Conservation (phyloP, 2,329 filamentous ascomycete species). For the Furcasterigmium furcatum region DNA sequence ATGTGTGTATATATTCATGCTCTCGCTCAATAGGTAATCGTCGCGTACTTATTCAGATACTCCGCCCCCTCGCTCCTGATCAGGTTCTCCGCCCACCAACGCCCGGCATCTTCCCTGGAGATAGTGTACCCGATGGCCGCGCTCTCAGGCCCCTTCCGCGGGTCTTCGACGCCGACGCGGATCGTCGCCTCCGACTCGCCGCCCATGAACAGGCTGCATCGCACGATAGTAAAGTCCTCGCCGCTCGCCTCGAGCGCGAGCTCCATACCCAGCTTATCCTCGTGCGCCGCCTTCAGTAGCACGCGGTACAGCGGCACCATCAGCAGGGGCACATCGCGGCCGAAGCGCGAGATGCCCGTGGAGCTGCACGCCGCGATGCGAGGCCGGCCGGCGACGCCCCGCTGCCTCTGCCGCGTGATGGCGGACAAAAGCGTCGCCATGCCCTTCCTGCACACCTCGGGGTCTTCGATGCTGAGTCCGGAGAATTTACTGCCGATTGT, state of each 20-base stretch:
- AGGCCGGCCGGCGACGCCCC: constrained; percentile 21
- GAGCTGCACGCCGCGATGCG: constrained; percentile 34
- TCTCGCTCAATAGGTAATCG: constrained; percentile 17
- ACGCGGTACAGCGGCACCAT: constrained; percentile 38
- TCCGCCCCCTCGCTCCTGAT: constrained; percentile 14
- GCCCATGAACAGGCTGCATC: constrained; percentile 23
- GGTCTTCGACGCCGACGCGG: constrained; percentile 28
- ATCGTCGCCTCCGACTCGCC: constrained; percentile 16
- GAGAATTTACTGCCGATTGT: constrained; percentile 39
- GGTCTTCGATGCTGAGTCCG: constrained; percentile 37
- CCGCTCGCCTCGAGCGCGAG: constrained; percentile 20
- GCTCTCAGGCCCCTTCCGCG: constrained; percentile 23
- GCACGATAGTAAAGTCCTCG: constrained; percentile 26
- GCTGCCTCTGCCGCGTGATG: constrained; percentile 23
- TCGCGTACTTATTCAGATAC: constrained; percentile 24
- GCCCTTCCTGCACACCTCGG: constrained; percentile 42
- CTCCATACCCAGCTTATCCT: constrained; percentile 44
- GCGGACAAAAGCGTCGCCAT: constrained; percentile 38
- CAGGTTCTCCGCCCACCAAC: constrained; percentile 35
- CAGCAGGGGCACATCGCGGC: constrained; percentile 34
- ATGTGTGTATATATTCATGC: background rate
- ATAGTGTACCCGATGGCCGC: constrained; percentile 37
- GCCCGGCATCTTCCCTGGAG: constrained; percentile 36
- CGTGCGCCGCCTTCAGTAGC: constrained; percentile 31
- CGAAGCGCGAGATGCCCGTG: constrained; percentile 35